These are phyloP conservation scores for Ilex asprella DNA, from an alignment of 257 asterid genomes.

Conservation along the genomic window DNA sequence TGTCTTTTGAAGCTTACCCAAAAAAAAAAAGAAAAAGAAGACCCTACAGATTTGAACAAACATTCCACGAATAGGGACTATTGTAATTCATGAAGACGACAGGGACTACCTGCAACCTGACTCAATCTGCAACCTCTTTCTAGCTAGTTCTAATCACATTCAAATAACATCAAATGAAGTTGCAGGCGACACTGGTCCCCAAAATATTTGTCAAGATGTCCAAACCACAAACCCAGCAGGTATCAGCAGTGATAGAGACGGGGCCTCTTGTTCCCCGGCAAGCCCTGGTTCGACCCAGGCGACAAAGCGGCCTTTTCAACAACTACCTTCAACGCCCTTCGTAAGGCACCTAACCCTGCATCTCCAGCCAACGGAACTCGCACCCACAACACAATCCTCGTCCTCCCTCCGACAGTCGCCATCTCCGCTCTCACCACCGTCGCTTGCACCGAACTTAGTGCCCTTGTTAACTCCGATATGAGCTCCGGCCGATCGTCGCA, in stretches of 20 bases:
- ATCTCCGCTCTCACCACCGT: slow-evolving; percentile 69
- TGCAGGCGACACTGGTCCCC: too few relatives aligned
- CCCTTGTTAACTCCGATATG: slow-evolving; percentile 47
- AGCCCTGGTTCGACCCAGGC: slow-evolving; percentile 43
- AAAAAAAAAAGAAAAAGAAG: too few relatives aligned
- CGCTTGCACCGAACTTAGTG: slow-evolving; percentile 49
- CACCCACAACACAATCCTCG: slow-evolving; percentile 55
- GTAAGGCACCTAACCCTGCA: slow-evolving; percentile 39
- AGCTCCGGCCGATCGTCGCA: slow-evolving; percentile 84
- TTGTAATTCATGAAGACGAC: too few relatives aligned
- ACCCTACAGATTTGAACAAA: too few relatives aligned
- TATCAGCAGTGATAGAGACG: slow-evolving; percentile 52
- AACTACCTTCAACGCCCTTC: slow-evolving; percentile 56
- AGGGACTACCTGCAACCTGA: too few relatives aligned
- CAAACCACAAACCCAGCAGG: too few relatives aligned
- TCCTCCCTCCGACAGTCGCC: slow-evolving; percentile 79
- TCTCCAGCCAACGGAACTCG: slow-evolving; percentile 24
- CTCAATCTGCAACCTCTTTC: too few relatives aligned
- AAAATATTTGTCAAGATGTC: too few relatives aligned
- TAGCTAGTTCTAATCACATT: too few relatives aligned
- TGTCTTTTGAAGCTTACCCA: too few relatives aligned
- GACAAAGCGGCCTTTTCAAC: slow-evolving; percentile 53
- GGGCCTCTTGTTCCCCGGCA: slow-evolving; percentile 66
- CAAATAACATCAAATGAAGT: too few relatives aligned
- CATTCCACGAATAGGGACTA: too few relatives aligned